phyloP scores from a whole-genome alignment of 129 eudicot species.

The Lonicera japonica region DNA sequence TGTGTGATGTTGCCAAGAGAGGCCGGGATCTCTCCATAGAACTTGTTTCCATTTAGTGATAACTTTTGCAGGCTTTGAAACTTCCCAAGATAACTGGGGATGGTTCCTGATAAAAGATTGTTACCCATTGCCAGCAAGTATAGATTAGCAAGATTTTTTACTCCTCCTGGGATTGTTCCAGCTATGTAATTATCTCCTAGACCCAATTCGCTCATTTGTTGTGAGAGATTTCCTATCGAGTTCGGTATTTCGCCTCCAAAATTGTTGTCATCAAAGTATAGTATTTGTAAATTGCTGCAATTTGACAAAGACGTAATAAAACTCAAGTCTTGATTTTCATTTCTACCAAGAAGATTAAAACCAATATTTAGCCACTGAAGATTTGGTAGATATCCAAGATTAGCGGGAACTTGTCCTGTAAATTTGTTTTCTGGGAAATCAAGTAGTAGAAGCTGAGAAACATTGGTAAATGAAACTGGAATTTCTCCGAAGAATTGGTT shows the following conservation, averaged over 20 bases:
- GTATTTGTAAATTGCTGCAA: neutral
- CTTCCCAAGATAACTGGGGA: constrained; percentile 9
- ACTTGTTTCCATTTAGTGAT: neutral
- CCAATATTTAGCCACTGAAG: neutral
- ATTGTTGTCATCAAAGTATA: neutral
- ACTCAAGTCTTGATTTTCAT: neutral
- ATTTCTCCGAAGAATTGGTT: neutral
- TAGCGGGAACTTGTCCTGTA: neutral
- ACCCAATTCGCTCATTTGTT: neutral
- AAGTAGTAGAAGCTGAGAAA: neutral
- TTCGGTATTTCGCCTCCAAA: constrained; percentile 24
- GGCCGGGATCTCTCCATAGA: constrained; percentile 6
- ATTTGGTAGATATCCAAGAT: neutral
- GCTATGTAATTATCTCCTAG: neutral
- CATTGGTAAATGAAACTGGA: constrained; percentile 2
- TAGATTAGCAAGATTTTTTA: constrained; percentile 11
- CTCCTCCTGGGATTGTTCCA: constrained; percentile 11
- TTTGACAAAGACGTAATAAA: neutral
- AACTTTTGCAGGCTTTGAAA: neutral
- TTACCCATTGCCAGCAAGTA: neutral
- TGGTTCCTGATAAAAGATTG: constrained; percentile 6
- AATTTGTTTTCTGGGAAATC: neutral
- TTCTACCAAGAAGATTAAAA: neutral
- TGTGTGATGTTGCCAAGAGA: constrained; percentile 14
- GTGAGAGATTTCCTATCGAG: constrained; percentile 16